Base-by-base conservation (phyloP, 2,329 filamentous ascomycete genomes). In the Fusarium sp. region DNA sequence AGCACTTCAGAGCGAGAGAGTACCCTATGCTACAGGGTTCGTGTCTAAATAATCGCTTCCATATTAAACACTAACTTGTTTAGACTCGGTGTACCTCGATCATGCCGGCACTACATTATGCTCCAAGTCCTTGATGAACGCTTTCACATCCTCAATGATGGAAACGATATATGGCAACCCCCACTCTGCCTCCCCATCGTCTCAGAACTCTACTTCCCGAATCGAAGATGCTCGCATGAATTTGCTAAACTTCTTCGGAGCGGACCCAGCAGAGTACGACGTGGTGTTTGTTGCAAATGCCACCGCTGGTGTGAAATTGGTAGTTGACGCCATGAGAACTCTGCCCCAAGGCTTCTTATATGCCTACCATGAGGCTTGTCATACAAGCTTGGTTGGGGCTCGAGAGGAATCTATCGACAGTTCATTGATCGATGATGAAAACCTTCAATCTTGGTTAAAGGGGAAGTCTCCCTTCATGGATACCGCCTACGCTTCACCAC, bases 21-120 rank as follows among this genome's bases (percentile, higher is more conserved):
- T 94, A 90, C 81, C 92, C 92, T 30, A 93, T 93, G 91, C 85
- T 94, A 50, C 85, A 89, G 84, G 91, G 92, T 92, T 79, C 66
- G 79, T 69, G 14, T 30, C 15, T 35, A 25, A 45, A 22, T 11
- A 37, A 12, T n/a, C 17, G 5, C n/a, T 32, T 37, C 30, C 27
- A 12, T 45, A 40, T 43, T 27, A n/a, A 14, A 15, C 7, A 32
- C n/a, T 74, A 14, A 74, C 43, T n/a, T 50, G 10, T 22, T 4
- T 64, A 96, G 94, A 89, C 62, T 90, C 90, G 11, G 87, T 92
- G 56, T 98, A 98, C 81, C 91, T 98, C 66, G 96, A 98, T 78
- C 95, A 98, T 92, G 95, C 95, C 0, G 96, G 95, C n/a, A 94
- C 94, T n/a, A 96, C 95, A 0, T 86, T 93, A 1, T 94, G 93